These are phyloP conservation scores for Fusarium albidum DNA, from an alignment of 2,329 filamentous ascomycete genomes.

Conservation along the genomic window DNA sequence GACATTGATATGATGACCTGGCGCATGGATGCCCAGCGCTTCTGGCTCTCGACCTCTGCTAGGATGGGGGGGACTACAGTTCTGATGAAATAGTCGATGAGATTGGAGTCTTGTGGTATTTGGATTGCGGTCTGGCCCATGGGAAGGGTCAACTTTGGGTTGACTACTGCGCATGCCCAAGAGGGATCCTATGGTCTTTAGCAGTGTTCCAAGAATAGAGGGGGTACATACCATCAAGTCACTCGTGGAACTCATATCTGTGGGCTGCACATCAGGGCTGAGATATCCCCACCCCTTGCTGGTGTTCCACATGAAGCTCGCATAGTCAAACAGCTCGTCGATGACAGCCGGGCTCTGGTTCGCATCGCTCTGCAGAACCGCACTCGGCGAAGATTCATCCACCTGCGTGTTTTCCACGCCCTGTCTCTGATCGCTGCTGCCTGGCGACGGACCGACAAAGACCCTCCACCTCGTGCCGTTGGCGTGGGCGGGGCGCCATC, in stretches of 20 bases:
- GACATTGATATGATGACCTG: slow-evolving; percentile 56
- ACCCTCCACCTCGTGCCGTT: no score
- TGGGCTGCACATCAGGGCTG: slow-evolving; percentile 21
- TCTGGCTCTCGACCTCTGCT: slow-evolving; percentile 58
- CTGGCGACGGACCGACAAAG: no score
- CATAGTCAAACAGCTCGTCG: slow-evolving; percentile 53
- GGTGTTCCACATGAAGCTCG: slow-evolving; percentile 55
- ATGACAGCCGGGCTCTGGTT: slow-evolving; percentile 36
- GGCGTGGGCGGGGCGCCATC: no score
- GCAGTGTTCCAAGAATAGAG: no score
- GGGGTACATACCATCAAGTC: not conserved
- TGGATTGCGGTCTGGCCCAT: not conserved
- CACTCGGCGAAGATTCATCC: no score
- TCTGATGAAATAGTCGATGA: slow-evolving; percentile 56
- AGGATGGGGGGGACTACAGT: slow-evolving; percentile 59
- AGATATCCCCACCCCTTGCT: slow-evolving; percentile 41
- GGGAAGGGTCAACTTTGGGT: not conserved
- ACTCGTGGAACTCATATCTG: slow-evolving; percentile 21
- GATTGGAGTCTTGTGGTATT: slow-evolving; percentile 26
- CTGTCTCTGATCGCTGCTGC: no score
- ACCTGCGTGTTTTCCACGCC: no score
- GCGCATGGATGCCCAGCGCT: slow-evolving; percentile 57
- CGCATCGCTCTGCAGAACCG: no score
- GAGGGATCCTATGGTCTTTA: no score
- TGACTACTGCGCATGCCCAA: no score